These are phyloP conservation scores for Amaranthus tricolor DNA, from an alignment of 179 eudicot species.

Conservation along the genomic window DNA sequence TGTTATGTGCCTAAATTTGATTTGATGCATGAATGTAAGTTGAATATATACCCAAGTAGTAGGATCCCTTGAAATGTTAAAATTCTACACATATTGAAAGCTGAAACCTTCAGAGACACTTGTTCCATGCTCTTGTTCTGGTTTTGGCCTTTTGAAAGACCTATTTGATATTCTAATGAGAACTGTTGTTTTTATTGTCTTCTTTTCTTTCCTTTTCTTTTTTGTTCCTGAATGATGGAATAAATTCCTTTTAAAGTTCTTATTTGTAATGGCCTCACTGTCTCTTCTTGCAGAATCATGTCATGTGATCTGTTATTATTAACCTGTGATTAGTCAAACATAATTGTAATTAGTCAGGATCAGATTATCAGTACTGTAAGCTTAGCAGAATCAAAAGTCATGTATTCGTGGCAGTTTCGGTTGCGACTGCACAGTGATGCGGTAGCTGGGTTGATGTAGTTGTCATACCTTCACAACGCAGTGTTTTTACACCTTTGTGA, in stretches of 20 bases:
- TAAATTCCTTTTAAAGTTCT: constrained; percentile 31
- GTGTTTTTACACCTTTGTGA: too few species aligned
- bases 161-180: constrained; percentile 5
- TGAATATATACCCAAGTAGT: constrained; percentile 18
- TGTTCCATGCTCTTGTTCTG: constrained; percentile 5
- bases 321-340: too few species aligned
- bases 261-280: constrained; percentile 1
- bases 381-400: too few species aligned
- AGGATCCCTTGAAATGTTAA: constrained; percentile 8
- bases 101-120: constrained; percentile 33
- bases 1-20: constrained; percentile 24
- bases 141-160: constrained; percentile 13
- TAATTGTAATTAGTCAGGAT: background rate
- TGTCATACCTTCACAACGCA: too few species aligned
- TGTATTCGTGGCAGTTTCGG: background rate
- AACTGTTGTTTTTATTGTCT: constrained; percentile 12
- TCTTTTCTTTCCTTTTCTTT: background rate
- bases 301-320: constrained; percentile 5
- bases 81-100: constrained; percentile 18
- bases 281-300: constrained; percentile 1
- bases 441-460: too few species aligned
- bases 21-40: constrained; percentile 23
- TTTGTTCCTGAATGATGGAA: constrained; percentile 33
- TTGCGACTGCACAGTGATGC: too few species aligned
- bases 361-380: background rate